Base-by-base conservation (phyloP, 495 filamentous ascomycete species). In the Acidiella bohemica region DNA sequence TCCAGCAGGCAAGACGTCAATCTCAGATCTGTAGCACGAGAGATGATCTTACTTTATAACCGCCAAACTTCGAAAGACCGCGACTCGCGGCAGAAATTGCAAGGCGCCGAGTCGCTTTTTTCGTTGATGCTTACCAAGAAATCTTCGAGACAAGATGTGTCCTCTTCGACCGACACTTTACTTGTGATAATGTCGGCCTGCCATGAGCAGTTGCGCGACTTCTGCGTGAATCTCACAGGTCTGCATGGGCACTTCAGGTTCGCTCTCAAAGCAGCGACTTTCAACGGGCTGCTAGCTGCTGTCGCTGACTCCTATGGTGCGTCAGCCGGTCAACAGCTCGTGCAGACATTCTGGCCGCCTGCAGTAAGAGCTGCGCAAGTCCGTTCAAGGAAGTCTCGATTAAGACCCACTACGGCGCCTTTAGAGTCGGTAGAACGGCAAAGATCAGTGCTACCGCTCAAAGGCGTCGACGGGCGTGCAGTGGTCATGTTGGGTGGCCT, bases 261-360 rank as follows among this genome's bases (percentile, higher is more conserved):
- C 29, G 17, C 22, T 8, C 23, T 50, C 1, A 13, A 16, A 1
- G 29, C 39, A 1, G 35, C 5, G 31, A 53, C 67, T 17, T 76
- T 76, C 56, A 63, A 72, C 41, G 36, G 41, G 9, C 34, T 75
- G 22, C 57, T 76, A 12, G 49, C 60, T 13, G 66, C 64, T 11
- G 37, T 74, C 5, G 64, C 67, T n/a, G 62, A 72, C 23, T 44
- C 49, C 0, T 53, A 60, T 26, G 70, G 72, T 33, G 65, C 63
- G 36, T 23, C 44, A 14, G 52, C 50, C 32, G 72, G 63, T 16
- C 59, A 54, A 32, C 25, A 50, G 9, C 33, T 75, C 25, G 69
- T 61, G 49, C 41, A 60, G 8, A 45, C 44, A 21, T 70, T 67
- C 61, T 74, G 71, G 47, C 36, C 47, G 5, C 22, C 14, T 11